Percentiles rank a stretch among this genome's conserved stretches.
Evolutionary conservation across 1,284 basidiomycete species (phyloP).

Genomic region (Apiotrichum sp.): DNA sequence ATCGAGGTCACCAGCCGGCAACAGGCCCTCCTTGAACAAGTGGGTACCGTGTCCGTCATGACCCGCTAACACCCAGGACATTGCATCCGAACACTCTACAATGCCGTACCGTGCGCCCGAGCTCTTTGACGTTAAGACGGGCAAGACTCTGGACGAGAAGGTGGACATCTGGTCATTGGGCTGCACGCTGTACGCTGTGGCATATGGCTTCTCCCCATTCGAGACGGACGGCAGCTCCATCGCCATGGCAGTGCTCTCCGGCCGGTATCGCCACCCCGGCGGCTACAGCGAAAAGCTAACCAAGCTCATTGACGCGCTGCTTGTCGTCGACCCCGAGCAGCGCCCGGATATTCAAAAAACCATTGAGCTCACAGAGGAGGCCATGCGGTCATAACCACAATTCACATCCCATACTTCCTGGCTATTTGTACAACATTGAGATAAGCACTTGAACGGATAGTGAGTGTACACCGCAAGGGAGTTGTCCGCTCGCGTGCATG

Average conservation of each 20-base stretch:
- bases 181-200: slow-evolving; percentile 82
- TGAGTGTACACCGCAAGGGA: too few relatives aligned
- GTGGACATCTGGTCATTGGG: slow-evolving; percentile 96
- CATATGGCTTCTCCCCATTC: slow-evolving; percentile 88
- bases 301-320: slow-evolving; percentile 72
- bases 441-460: too few relatives aligned
- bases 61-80: slow-evolving; percentile 56
- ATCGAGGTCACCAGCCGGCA: slow-evolving; percentile 59
- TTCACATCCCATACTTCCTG: background rate
- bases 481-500: too few relatives aligned
- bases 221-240: slow-evolving; percentile 85
- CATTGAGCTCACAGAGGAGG: slow-evolving; percentile 61
- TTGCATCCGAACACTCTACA: slow-evolving; percentile 88
- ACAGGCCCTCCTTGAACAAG: slow-evolving; percentile 79
- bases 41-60: slow-evolving; percentile 28
- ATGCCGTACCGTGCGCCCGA: slow-evolving; percentile 96
- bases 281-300: slow-evolving; percentile 71
- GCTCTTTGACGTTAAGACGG: slow-evolving; percentile 91
- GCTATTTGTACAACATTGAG: background rate
- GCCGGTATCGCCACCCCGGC: slow-evolving; percentile 68
- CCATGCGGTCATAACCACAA: slow-evolving; percentile 26
- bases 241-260: slow-evolving; percentile 89
- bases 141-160: slow-evolving; percentile 76
- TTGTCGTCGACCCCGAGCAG: slow-evolving; percentile 70
- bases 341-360: slow-evolving; percentile 80